phyloP scores from a whole-genome alignment of 2,329 filamentous ascomycete species.

The Biscogniauxia sp. region DNA sequence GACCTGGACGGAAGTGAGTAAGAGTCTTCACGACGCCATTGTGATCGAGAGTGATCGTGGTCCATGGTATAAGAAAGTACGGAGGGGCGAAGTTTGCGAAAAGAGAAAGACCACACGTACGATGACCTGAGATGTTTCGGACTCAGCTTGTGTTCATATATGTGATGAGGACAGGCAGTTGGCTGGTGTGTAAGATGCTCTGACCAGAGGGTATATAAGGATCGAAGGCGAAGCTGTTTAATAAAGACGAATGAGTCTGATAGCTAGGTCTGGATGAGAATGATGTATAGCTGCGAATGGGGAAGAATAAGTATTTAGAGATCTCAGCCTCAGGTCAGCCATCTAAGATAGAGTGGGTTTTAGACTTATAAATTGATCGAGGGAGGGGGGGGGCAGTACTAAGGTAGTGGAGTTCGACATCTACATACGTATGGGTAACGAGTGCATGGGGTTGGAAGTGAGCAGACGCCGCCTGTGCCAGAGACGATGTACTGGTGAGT shows the following conservation, averaged over 20 bases:
- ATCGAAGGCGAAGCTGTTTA: slow-evolving; percentile 14
- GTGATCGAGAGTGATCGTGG: slow-evolving; percentile 27
- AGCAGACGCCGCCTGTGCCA: slow-evolving; percentile 17
- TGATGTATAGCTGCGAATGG: slow-evolving; percentile 25
- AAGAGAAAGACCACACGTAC: slow-evolving; percentile 30
- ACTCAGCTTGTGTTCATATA: slow-evolving; percentile 3
- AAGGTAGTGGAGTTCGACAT: slow-evolving; percentile 18
- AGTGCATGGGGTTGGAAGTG: slow-evolving; percentile 13
- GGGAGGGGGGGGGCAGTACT: slow-evolving; percentile 17
- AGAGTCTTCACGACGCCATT: slow-evolving; percentile 28
- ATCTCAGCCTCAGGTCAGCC: slow-evolving; percentile 30
- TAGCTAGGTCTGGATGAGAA: slow-evolving; percentile 18
- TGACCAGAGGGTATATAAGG: slow-evolving; percentile 17
- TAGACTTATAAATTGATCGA: slow-evolving; percentile 29
- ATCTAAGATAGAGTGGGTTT: slow-evolving; percentile 21
- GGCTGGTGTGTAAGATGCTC: slow-evolving; percentile 14
- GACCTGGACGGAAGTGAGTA: slow-evolving; percentile 37
- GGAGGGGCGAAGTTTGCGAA: slow-evolving; percentile 16
- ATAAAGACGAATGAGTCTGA: slow-evolving; percentile 16
- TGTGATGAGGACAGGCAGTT: slow-evolving; percentile 8
- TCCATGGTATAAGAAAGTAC: slow-evolving; percentile 28
- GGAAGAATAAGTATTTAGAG: slow-evolving; percentile 24
- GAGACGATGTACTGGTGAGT: slow-evolving; percentile 17
- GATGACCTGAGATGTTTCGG: slow-evolving; percentile 6
- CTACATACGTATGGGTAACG: slow-evolving; percentile 18